Percentiles rank a stretch among this genome's conserved stretches.
phyloP scores from a whole-genome alignment of 768 basidiomycete species.

The Cystoderma amianthinum region DNA sequence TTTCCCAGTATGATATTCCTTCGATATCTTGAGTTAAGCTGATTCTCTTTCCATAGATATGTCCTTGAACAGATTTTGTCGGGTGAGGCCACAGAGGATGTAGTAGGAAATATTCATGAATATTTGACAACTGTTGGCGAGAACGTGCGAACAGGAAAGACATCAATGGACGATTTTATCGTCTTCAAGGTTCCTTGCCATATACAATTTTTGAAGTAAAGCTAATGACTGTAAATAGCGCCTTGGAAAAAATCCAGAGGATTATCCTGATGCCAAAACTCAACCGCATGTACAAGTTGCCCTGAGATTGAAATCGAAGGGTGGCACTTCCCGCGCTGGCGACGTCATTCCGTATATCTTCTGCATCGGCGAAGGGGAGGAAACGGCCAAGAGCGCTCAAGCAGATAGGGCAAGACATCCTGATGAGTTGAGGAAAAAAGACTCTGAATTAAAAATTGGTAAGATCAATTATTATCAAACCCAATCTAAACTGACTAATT shows the following conservation, averaged over 20 bases:
- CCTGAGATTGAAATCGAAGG: conserved; percentile 79
- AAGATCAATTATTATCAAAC: conserved; percentile 10
- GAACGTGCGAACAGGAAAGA: conserved; percentile 68
- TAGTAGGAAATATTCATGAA: conserved; percentile 89
- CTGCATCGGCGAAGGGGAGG: conserved; percentile 71
- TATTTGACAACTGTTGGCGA: conserved; percentile 75
- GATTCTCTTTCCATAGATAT: conserved; percentile 43
- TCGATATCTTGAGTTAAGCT: background rate
- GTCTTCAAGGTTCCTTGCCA: conserved; percentile 69
- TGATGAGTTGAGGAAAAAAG: conserved; percentile 77
- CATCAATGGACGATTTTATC: conserved; percentile 90
- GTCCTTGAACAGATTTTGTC: conserved; percentile 88
- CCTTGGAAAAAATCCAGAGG: conserved; percentile 92
- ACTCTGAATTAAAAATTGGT: conserved; percentile 70
- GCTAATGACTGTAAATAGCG: conserved; percentile 42
- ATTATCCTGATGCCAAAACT: conserved; percentile 91
- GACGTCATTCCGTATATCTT: conserved; percentile 97
- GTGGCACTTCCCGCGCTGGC: conserved; percentile 72
- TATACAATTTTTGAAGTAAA: background rate
- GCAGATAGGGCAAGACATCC: conserved; percentile 92
- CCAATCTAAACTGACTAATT: conserved; percentile 3
- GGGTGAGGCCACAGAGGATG: conserved; percentile 83
- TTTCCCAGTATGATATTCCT: conserved; percentile 68
- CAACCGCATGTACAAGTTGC: conserved; percentile 98
- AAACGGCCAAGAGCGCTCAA: conserved; percentile 65